phyloP scores from a whole-genome alignment of 192 early-diverging fungal species.

The Funneliformis mosseae region DNA sequence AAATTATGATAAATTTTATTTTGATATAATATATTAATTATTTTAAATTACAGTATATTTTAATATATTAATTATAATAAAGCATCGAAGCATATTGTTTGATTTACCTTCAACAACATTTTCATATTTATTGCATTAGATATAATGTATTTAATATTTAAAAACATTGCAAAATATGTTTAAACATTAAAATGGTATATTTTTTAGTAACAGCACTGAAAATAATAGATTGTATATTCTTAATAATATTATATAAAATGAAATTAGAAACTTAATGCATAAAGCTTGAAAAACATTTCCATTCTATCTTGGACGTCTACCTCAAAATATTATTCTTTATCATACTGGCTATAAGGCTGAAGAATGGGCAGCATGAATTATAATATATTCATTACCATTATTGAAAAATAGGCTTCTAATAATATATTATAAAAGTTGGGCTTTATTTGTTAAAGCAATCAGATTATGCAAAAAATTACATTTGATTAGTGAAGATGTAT shows the following conservation, averaged over 20 bases:
- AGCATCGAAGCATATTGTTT: no score
- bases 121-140: no score
- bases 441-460: not conserved
- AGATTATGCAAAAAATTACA: not conserved
- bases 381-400: constrained; percentile 13
- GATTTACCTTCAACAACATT: no score
- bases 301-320: not conserved
- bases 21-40: no score
- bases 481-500: not conserved
- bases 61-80: no score
- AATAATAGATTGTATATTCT: not conserved
- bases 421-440: not conserved
- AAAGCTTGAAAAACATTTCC: not conserved
- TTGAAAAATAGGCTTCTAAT: not conserved
- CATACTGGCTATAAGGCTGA: not conserved
- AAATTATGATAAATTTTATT: no score
- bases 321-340: not conserved
- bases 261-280: not conserved
- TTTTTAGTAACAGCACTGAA: not conserved
- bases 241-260: not conserved
- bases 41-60: no score
- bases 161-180: not conserved
- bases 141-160: not conserved
- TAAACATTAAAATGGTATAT: constrained; percentile 8
- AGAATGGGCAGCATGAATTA: not conserved